A percentile compares a stretch with the other conserved stretches of the same genome.
phyloP scores from a whole-genome alignment of 139 green algal genomes.

The Asterochloris erici region DNA sequence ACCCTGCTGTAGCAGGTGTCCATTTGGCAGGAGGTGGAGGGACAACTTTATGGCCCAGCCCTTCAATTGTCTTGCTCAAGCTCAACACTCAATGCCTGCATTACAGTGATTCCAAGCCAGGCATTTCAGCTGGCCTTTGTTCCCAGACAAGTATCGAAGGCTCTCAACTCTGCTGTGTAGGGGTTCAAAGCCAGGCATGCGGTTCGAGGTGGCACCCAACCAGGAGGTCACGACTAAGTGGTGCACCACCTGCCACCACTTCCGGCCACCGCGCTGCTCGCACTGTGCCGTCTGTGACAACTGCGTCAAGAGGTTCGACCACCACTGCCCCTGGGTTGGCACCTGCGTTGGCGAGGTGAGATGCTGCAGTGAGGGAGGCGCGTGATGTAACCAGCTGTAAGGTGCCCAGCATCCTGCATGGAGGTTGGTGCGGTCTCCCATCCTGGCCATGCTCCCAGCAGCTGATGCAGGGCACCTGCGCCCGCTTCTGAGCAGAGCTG shows the following conservation, averaged over 20 bases:
- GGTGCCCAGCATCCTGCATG: not conserved
- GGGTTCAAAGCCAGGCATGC: not conserved
- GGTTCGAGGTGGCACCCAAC: not conserved
- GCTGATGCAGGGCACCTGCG: not conserved
- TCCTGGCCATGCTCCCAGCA: not conserved
- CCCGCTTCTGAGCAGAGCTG: too few relatives aligned
- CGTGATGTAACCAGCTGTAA: not conserved
- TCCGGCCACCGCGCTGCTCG: constrained; percentile 87
- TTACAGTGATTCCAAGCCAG: not conserved
- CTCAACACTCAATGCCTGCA: too few relatives aligned
- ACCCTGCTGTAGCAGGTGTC: too few relatives aligned
- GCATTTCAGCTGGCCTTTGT: not conserved
- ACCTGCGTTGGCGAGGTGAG: constrained; percentile 80
- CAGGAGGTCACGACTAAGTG: constrained; percentile 68
- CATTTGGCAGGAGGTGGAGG: too few relatives aligned
- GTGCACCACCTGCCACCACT: constrained; percentile 86
- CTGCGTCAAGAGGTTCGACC: constrained; percentile 97
- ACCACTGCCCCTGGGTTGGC: constrained; percentile 98
- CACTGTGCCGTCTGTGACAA: constrained; percentile 98
- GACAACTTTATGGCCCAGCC: too few relatives aligned
- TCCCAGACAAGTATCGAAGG: not conserved
- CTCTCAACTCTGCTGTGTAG: not conserved
- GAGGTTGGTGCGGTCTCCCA: not conserved
- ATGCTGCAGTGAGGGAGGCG: not conserved
- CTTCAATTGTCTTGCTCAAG: too few relatives aligned